A percentile compares a stretch with the other conserved stretches of the same genome.
These are phyloP conservation scores for Calamus simplicifolius DNA, from an alignment of 176 grass and related monocot genomes.

Conservation along the genomic window DNA sequence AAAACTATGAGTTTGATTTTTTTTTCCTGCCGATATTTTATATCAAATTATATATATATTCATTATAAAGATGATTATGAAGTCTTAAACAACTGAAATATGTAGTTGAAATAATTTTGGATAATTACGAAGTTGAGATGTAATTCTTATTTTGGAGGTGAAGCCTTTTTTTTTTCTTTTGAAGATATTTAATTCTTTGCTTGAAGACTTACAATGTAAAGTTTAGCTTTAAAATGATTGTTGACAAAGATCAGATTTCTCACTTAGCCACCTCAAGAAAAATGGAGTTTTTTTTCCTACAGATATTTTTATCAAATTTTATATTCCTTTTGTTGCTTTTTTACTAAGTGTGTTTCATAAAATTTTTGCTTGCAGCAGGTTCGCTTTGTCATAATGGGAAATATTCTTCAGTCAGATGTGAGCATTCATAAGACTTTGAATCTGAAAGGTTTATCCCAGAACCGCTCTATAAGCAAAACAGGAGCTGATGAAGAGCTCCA, in stretches of 20 bases:
- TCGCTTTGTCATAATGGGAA: not conserved
- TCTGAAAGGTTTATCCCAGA: not conserved
- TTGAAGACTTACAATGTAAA: no score
- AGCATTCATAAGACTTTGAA: slow-evolving; percentile 10
- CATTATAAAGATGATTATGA: no score
- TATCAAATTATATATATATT: not conserved
- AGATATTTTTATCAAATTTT: not conserved
- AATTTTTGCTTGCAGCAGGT: not conserved
- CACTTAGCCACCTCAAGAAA: no score
- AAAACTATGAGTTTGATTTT: not conserved
- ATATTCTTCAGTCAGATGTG: slow-evolving; percentile 12
- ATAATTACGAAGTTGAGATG: no score
- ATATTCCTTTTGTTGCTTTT: not conserved
- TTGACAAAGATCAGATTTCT: no score
- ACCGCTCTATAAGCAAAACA: not conserved
- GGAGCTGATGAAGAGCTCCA: not conserved
- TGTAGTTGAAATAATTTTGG: no score
- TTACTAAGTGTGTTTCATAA: not conserved
- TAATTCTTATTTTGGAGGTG: no score
- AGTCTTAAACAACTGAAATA: no score
- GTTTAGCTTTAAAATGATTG: no score
- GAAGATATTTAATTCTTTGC: no score
- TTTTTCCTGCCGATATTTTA: not conserved
- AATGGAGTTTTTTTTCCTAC: not conserved
- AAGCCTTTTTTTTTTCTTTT: no score